Evolutionary conservation across 2,329 filamentous ascomycete genomes (phyloP), one percentile per base, ranked within the genome.

Genomic region (Exophiala dermatitidis): DNA sequence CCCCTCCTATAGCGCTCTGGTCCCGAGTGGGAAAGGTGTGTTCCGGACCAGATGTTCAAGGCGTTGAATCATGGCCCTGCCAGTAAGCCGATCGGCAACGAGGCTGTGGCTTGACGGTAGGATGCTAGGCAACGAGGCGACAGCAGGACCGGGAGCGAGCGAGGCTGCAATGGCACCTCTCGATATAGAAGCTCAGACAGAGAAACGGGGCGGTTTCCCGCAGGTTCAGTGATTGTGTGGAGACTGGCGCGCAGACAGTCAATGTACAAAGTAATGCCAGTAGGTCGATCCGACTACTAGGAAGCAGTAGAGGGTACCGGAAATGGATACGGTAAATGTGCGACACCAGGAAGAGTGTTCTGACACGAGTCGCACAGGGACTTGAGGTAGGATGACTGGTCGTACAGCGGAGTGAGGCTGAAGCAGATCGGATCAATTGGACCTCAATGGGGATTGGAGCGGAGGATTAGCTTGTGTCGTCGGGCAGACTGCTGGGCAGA

Each of bases 401-500:
- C 38, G 55, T 34, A 7, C 29, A 26, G 12, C 45, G 19, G 48
- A 37, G 32, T 29, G 7, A 30, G 32, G 30, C 8, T 10, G 48
- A 36, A 31, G 32, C 37, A 52, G 44, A 46, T 38, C 37, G 46
- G 38, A 45, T 38, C 37, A 30, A 12, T 42, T 12, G 28, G 46
- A 26, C 26, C 38, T 36, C 36, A 48, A 45, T 32, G 26, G 12
- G 46, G 42, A 33, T 38, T 26, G 31, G 43, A 31, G 41, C 43
- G 33, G 44, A 32, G 31, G 50, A 26, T 38, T 49, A 50, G 45
- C 41, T 52, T 49, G 38, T 19, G 34, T 19, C n/a, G 42, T 40
- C 19, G 19, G 45, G 56, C 43, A 48, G 56, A 54, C 50, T 44
- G 49, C 38, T 33, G 48, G 52, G 52, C 56, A 46, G 56, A 58